Evolutionary conservation across 2,329 filamentous ascomycete genomes (phyloP), one percentile per base, ranked within the genome.

Genomic region (Arthrinium phaeospermum): DNA sequence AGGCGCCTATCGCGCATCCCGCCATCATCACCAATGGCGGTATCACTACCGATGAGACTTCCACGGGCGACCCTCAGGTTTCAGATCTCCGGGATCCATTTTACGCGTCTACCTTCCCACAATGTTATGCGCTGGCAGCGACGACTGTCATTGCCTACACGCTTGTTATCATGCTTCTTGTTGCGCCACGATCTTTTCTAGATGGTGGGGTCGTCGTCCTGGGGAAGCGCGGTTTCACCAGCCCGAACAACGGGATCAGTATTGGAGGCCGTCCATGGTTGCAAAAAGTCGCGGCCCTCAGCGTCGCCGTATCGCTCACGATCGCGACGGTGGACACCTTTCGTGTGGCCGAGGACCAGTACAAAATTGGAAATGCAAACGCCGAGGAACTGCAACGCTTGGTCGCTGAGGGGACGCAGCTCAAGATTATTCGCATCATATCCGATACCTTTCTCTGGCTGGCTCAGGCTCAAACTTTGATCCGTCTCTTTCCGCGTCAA

Each of bases 371-470:
- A 45, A 92, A 91, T 77, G 94, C 95, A 84, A 94, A 98, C 79
- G 95, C 94, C 30, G 87, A 87, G 76, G 87, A 88, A 69, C 83
- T 99, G 77, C 94, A 96, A 74, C 86, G 90, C 67, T 87, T 93
- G 78, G 96, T 99, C 22, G 91, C 98, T 75, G 92, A 92, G 72
- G 94, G 95, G 71, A 89, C 92, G 74, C 93, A 98, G 81, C 92
- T 99, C 75, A 94, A 96, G 76, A 90, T 97, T 73, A 96, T 97
- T 73, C 92, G 95, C 75, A 91, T 98, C 76, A 94, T 99, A 75
- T 98, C 96, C 24, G 95, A 98, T 82, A 95, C 96, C 0, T 98
- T 98, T 81, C 87, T 99, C 44, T 98, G 96, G 96, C 90, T 99
- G 51, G 96, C 96, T 0, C 96, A 99, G 83, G 96, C 97, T 0